phyloP scores from a whole-genome alignment of 371 early-diverging fungal genomes.

The Circinella umbellata region DNA sequence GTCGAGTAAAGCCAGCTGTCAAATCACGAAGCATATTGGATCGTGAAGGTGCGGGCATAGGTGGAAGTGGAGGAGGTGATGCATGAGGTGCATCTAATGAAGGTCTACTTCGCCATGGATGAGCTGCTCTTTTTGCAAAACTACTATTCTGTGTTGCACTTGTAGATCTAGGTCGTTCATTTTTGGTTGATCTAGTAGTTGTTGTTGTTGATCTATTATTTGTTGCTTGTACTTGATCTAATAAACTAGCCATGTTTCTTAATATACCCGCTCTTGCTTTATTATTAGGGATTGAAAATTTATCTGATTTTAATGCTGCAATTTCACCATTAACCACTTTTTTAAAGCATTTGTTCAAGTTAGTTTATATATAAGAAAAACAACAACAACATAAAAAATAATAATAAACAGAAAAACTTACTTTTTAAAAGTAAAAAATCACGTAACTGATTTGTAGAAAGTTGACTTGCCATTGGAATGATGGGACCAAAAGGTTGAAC shows the following conservation, averaged over 20 bases:
- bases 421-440: slow-evolving; percentile 14
- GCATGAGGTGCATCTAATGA: not conserved
- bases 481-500: slow-evolving; percentile 7
- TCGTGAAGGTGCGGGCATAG: slow-evolving; percentile 4
- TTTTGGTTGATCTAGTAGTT: not conserved
- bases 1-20: slow-evolving; percentile 12
- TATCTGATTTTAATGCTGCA: slow-evolving; percentile 76
- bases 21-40: slow-evolving; percentile 16
- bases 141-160: not conserved
- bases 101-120: not conserved
- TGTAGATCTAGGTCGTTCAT: not conserved
- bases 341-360: slow-evolving; percentile 12
- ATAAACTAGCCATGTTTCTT: not conserved
- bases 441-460: slow-evolving; percentile 1
- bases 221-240: not conserved
- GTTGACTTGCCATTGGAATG: not conserved
- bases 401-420: too few relatives aligned
- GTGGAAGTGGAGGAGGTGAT: slow-evolving; percentile 6
- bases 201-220: not conserved
- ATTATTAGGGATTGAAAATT: slow-evolving; percentile 54
- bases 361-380: too few relatives aligned
- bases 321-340: slow-evolving; percentile 77
- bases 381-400: too few relatives aligned
- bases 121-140: not conserved
- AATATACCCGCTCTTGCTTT: slow-evolving; percentile 57